phyloP scores from a whole-genome alignment of 2,329 filamentous ascomycete genomes.

The Xylaria sp. region DNA sequence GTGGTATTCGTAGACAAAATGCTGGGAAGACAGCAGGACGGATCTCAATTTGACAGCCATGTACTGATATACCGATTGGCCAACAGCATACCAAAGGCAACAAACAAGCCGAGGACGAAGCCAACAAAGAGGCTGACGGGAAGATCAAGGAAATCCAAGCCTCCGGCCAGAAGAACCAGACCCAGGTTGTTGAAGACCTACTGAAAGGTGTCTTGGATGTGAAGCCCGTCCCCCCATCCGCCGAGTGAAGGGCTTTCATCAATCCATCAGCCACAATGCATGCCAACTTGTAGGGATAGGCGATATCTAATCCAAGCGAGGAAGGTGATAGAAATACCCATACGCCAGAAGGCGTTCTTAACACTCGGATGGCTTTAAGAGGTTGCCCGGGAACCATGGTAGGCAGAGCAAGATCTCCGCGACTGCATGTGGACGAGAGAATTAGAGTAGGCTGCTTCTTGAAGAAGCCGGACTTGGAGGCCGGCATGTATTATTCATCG shows the following conservation, averaged over 20 bases:
- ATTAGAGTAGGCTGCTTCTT: conserved; percentile 17
- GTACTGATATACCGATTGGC: conserved; percentile 9
- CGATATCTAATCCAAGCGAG: neutral
- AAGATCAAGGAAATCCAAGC: conserved; percentile 83
- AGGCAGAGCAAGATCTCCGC: neutral
- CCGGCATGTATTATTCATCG: conserved; percentile 30
- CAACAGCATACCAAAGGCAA: conserved; percentile 88
- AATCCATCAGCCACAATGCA: neutral
- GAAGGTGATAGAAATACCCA: neutral
- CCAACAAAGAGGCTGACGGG: conserved; percentile 78
- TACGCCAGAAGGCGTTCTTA: neutral
- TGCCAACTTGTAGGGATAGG: neutral
- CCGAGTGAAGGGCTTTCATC: conserved; percentile 28
- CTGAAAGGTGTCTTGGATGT: conserved; percentile 85
- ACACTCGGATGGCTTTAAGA: neutral
- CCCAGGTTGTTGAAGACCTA: conserved; percentile 81
- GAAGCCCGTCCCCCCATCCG: conserved; percentile 65
- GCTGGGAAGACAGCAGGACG: neutral
- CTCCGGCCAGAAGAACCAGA: conserved; percentile 79
- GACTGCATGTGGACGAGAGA: neutral
- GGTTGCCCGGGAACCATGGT: neutral
- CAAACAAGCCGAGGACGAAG: conserved; percentile 76
- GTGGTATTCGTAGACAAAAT: neutral
- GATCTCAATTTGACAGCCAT: neutral
- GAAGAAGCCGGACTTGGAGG: conserved; percentile 17